Conservation (phyloP, 495 filamentous ascomycete species). For the Podospora sp. region DNA sequence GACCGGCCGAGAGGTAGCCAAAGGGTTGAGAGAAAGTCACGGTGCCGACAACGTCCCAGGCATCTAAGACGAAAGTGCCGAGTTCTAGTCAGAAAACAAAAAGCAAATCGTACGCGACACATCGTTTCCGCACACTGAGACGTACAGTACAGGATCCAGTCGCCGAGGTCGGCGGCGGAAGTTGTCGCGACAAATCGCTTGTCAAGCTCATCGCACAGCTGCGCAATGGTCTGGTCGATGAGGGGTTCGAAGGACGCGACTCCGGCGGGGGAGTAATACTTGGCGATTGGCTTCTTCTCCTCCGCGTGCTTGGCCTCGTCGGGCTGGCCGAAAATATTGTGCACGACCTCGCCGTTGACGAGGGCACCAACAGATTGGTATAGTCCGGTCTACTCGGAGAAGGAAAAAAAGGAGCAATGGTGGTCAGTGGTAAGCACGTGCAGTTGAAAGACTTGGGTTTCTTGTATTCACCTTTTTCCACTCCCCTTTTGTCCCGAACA, state of each 20-base stretch:
- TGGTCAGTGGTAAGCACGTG: too few relatives aligned
- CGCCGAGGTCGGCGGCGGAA: constrained; percentile 19
- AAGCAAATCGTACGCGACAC: too few relatives aligned
- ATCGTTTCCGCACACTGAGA: too few relatives aligned
- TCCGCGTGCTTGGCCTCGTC: constrained; percentile 33
- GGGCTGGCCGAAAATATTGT: constrained; percentile 41
- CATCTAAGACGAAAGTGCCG: too few relatives aligned
- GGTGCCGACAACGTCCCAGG: constrained; percentile 40
- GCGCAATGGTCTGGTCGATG: constrained; percentile 34
- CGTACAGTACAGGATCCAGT: constrained; percentile 32
- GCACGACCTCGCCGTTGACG: constrained; percentile 37
- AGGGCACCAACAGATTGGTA: constrained; percentile 38
- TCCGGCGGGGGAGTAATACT: constrained; percentile 37
- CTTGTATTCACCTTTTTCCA: constrained; percentile 31
- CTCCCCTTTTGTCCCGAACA: constrained; percentile 27
- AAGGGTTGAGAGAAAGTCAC: constrained; percentile 39
- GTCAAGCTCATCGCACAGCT: constrained; percentile 23
- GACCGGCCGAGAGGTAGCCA: constrained; percentile 41
- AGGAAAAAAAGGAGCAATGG: too few relatives aligned
- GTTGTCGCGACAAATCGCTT: constrained; percentile 15
- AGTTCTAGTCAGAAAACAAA: too few relatives aligned
- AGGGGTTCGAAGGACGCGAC: constrained; percentile 34
- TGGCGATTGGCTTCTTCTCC: constrained; percentile 39
- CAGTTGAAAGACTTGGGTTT: too few relatives aligned
- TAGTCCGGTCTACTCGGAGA: constrained; percentile 43